These are phyloP conservation scores for Calamus simplicifolius DNA, from an alignment of 176 grass and related monocot genomes.

Conservation along the genomic window DNA sequence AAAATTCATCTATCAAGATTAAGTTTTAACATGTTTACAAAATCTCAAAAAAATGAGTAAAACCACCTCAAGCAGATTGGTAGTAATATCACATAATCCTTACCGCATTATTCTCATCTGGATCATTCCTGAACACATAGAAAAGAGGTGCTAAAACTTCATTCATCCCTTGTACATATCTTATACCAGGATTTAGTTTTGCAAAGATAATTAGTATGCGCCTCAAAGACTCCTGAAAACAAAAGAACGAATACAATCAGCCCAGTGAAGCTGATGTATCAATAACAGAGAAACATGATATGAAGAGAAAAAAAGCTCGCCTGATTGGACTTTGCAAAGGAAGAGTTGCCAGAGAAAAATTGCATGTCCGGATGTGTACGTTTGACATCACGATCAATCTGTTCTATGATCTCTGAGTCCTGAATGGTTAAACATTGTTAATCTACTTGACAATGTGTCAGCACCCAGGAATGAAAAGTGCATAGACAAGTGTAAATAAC, in stretches of 20 bases:
- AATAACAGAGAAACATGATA: no score
- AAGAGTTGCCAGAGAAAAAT: constrained; percentile 68
- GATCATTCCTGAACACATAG: constrained; percentile 92
- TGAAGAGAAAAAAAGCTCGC: constrained; percentile 19
- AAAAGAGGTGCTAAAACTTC: constrained; percentile 91
- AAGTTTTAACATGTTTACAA: no score
- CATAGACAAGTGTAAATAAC: no score
- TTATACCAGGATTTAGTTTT: constrained; percentile 93
- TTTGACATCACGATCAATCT: constrained; percentile 98
- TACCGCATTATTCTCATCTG: constrained; percentile 51
- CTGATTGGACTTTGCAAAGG: constrained; percentile 74
- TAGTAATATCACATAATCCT: constrained; percentile 6
- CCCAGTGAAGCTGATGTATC: no score
- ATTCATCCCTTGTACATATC: constrained; percentile 99
- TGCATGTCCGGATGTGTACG: constrained; percentile 95
- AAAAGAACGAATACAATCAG: constrained; percentile 8
- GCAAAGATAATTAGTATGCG: constrained; percentile 91
- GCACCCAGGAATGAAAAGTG: no score
- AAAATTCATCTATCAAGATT: no score
- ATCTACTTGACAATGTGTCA: constrained; percentile 10
- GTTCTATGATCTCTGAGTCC: constrained; percentile 86
- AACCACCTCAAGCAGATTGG: no score
- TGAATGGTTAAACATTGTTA: constrained; percentile 24
- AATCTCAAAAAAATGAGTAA: no score
- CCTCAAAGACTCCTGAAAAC: constrained; percentile 71